phyloP scores from a whole-genome alignment of 345 rosid species.

The Rhodamnia rubescens region DNA sequence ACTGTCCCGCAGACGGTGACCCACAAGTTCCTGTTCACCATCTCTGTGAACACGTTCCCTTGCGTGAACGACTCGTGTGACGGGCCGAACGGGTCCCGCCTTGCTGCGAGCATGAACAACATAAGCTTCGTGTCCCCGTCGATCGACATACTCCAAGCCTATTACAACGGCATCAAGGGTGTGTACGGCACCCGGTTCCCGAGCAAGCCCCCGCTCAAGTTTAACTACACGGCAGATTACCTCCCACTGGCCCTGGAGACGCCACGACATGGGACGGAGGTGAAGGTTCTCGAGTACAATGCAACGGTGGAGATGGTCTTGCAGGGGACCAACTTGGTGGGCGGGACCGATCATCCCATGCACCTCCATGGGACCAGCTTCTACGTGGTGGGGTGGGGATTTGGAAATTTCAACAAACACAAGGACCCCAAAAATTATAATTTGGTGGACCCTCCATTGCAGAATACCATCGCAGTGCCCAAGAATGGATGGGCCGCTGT shows the following conservation, averaged over 20 bases:
- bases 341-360: slow-evolving; percentile 29
- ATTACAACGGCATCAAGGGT: neutral
- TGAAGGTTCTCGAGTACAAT: slow-evolving; percentile 8
- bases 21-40: slow-evolving; percentile 14
- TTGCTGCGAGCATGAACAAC: slow-evolving; percentile 5
- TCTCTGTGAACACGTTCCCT: slow-evolving; percentile 18
- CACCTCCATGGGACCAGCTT: slow-evolving; percentile 41
- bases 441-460: slow-evolving; percentile 24
- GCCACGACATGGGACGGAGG: slow-evolving; percentile 10
- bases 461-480: slow-evolving; percentile 26
- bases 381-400: slow-evolving; percentile 39
- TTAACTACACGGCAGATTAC: slow-evolving; percentile 4
- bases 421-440: slow-evolving; percentile 21
- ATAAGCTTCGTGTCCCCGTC: slow-evolving; percentile 1
- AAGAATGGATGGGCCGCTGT: slow-evolving; percentile 30
- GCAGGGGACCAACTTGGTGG: slow-evolving; percentile 30
- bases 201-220: neutral
- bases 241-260: neutral
- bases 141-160: slow-evolving; percentile 7
- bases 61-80: slow-evolving; percentile 13
- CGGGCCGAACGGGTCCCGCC: neutral
- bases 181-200: slow-evolving; percentile 6
- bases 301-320: slow-evolving; percentile 25
- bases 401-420: slow-evolving; percentile 23
- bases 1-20: slow-evolving; percentile 24